Evolutionary conservation across 2,329 filamentous ascomycete genomes (phyloP).

Genomic region (Pseudogymnoascus sp.): DNA sequence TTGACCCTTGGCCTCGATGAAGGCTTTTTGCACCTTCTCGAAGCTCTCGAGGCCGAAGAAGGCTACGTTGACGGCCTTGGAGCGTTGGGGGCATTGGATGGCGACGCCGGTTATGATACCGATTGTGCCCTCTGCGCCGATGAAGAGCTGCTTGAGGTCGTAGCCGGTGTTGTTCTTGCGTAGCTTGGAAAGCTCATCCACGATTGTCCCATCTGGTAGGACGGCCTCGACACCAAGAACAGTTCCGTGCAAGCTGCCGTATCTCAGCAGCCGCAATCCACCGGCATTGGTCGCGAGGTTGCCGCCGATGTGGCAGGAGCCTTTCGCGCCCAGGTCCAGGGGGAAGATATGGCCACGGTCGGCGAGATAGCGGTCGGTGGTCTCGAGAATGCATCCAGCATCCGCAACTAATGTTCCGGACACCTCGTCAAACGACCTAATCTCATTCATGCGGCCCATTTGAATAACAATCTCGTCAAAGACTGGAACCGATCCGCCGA

Average conservation of each 20-base stretch:
- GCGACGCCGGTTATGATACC: conserved; percentile 89
- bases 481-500: conserved; percentile 91
- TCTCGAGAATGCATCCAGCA: conserved; percentile 85
- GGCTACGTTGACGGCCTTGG: conserved; percentile 86
- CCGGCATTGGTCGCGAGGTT: conserved; percentile 96
- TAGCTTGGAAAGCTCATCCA: conserved; percentile 80
- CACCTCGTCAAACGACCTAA: conserved; percentile 86
- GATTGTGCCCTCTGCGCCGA: conserved; percentile 90
- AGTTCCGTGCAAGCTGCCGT: conserved; percentile 89
- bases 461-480: conserved; percentile 98
- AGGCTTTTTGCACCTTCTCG: conserved; percentile 80
- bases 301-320: conserved; percentile 91
- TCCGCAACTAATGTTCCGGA: conserved; percentile 87
- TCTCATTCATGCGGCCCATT: conserved; percentile 81
- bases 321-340: conserved; percentile 94
- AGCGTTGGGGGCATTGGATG: conserved; percentile 80
- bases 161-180: conserved; percentile 99
- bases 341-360: conserved; percentile 86
- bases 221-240: conserved; percentile 92
- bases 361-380: conserved; percentile 78
- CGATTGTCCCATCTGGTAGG: conserved; percentile 82
- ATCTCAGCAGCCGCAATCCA: conserved; percentile 79
- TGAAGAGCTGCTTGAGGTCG: conserved; percentile 93
- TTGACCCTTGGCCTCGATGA: conserved; percentile 80
- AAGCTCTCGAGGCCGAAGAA: conserved; percentile 89